Conservation (phyloP, 176 grass and related monocot species). For the Rhynchospora breviuscula region DNA sequence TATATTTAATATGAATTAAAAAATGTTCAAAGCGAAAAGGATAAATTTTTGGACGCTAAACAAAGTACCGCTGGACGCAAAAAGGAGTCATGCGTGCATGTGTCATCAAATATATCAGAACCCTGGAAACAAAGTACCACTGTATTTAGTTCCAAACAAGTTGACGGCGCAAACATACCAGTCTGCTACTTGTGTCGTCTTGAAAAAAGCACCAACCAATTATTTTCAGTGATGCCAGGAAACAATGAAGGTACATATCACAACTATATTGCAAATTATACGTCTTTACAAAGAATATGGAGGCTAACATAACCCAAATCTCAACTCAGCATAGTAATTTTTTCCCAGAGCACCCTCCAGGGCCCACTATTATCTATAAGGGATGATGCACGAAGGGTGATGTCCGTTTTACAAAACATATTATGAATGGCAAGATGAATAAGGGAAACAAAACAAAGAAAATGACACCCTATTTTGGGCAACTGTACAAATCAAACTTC, state of each 20-base stretch:
- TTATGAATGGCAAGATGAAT: constrained; percentile 17
- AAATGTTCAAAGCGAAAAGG: not conserved
- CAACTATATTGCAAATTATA: constrained; percentile 11
- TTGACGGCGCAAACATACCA: not conserved
- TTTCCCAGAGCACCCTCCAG: not conserved
- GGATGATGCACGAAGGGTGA: not conserved
- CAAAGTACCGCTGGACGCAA: no score
- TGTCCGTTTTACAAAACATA: constrained; percentile 1
- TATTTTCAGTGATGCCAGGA: not conserved
- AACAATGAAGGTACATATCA: not conserved
- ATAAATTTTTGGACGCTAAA: no score
- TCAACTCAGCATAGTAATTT: constrained; percentile 1
- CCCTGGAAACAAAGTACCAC: no score
- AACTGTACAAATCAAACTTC: constrained; percentile 11
- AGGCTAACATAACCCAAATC: not conserved
- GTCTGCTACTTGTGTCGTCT: not conserved
- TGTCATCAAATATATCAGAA: no score
- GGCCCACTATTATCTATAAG: not conserved
- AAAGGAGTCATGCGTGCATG: no score
- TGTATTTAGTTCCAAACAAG: no score
- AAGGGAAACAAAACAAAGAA: not conserved
- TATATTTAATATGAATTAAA: not conserved
- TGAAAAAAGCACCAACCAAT: not conserved
- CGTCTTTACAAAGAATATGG: constrained; percentile 20
- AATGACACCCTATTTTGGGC: constrained; percentile 19